phyloP scores from a whole-genome alignment of 441 rosid species.

The Daphne laureola region DNA sequence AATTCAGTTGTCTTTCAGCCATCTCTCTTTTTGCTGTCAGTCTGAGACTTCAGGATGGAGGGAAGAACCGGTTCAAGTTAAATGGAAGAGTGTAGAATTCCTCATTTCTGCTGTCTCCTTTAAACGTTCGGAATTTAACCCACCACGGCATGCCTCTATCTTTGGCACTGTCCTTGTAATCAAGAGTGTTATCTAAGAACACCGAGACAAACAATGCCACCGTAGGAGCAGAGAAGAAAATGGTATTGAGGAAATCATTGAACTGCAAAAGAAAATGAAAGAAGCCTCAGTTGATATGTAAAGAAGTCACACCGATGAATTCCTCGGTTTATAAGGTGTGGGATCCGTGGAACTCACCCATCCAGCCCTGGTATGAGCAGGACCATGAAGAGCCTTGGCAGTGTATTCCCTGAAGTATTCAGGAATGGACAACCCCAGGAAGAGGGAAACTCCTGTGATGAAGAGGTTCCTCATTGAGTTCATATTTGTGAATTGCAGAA shows the following conservation, averaged over 20 bases:
- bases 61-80: conserved; percentile 94
- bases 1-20: conserved; percentile 5
- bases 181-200: conserved; percentile 91
- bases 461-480: conserved; percentile 96
- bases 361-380: conserved; percentile 82
- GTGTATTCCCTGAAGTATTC: conserved; percentile 87
- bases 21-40: conserved; percentile 11
- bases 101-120: conserved; percentile 91
- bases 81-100: conserved; percentile 97
- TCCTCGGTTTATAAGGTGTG: neutral
- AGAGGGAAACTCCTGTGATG: conserved; percentile 79
- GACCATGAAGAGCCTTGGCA: conserved; percentile 80
- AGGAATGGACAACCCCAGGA: conserved; percentile 86
- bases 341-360: conserved; percentile 45
- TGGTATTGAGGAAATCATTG: conserved; percentile 94
- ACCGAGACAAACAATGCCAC: conserved; percentile 78
- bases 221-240: conserved; percentile 90
- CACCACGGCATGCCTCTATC: conserved; percentile 99
- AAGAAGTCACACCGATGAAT: neutral
- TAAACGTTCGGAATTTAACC: conserved; percentile 85
- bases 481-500: conserved; percentile 99
- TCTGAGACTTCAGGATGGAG: conserved; percentile 60
- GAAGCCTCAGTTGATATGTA: neutral
- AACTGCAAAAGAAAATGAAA: conserved; percentile 40
- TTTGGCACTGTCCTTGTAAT: conserved; percentile 78